Percentiles rank a stretch among this genome's conserved stretches.
Conservation (phyloP, 2,329 filamentous ascomycete genomes). For the Fusarium euwallaceae region DNA sequence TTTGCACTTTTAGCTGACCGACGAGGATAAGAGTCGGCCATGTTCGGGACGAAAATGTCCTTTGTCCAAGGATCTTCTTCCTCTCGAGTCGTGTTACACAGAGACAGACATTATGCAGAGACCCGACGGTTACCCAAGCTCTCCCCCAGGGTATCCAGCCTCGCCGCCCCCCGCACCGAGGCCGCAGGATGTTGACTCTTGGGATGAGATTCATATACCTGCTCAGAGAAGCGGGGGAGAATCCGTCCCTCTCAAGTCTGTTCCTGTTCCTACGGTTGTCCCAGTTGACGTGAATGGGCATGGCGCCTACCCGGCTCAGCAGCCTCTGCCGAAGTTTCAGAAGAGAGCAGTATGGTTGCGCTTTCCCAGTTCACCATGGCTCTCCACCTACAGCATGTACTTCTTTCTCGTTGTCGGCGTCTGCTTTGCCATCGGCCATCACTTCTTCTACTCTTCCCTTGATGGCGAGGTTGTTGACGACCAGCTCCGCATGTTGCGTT, state of each 20-base stretch:
- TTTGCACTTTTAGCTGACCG: neutral
- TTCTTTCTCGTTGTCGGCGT: neutral
- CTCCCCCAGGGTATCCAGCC: neutral
- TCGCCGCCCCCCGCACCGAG: neutral
- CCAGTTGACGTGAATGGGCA: neutral
- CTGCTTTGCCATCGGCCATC: neutral
- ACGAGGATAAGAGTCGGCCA: neutral
- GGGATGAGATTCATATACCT: neutral
- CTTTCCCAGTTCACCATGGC: neutral
- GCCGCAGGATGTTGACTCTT: neutral
- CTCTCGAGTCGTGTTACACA: neutral
- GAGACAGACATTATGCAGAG: neutral
- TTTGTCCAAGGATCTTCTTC: neutral
- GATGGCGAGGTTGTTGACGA: neutral
- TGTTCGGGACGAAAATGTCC: neutral
- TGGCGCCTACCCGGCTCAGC: neutral
- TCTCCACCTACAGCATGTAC: conserved; percentile 16
- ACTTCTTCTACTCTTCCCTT: conserved; percentile 1
- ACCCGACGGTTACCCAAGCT: neutral
- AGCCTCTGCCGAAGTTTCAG: neutral
- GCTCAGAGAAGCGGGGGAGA: neutral
- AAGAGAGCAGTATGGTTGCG: neutral
- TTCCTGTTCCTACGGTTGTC: neutral
- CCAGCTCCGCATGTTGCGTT: conserved; percentile 10
- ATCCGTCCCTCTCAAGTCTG: neutral